Conservation (phyloP, 345 rosid species). For the Abelmoschus esculentus region DNA sequence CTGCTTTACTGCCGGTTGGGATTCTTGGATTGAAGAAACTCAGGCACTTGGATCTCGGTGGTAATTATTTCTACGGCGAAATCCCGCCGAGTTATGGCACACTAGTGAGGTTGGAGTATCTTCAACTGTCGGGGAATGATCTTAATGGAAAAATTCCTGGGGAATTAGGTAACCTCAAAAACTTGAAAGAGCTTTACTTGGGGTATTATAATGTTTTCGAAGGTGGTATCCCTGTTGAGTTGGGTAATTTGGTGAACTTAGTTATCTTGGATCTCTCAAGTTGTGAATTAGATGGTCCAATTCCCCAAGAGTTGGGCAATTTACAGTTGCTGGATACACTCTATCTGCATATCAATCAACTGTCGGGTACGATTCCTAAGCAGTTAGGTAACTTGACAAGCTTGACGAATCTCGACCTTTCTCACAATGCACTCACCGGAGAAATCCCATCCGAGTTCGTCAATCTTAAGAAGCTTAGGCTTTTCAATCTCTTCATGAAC, state of each 20-base stretch:
- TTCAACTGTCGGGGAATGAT: conserved; percentile 51
- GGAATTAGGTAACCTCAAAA: conserved; percentile 49
- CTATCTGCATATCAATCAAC: conserved; percentile 41
- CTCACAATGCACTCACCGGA: conserved; percentile 49
- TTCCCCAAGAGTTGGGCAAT: conserved; percentile 51
- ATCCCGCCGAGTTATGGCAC: conserved; percentile 44
- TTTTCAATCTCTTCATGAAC: conserved; percentile 53
- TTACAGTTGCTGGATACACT: conserved; percentile 42
- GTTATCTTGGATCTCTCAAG: conserved; percentile 47
- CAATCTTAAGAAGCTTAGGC: conserved; percentile 36
- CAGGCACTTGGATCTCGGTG: conserved; percentile 51
- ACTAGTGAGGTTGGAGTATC: conserved; percentile 29
- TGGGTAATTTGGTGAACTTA: conserved; percentile 44
- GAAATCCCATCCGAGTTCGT: conserved; percentile 45
- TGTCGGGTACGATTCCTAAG: conserved; percentile 41
- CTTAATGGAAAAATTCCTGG: conserved; percentile 44
- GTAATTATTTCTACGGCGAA: conserved; percentile 49
- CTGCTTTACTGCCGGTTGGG: conserved; percentile 40
- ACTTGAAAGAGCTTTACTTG: conserved; percentile 39
- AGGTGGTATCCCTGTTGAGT: conserved; percentile 49
- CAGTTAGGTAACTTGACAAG: conserved; percentile 49
- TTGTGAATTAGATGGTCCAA: conserved; percentile 42
- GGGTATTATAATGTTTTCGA: conserved; percentile 49
- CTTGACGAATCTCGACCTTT: conserved; percentile 49
- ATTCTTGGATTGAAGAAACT: conserved; percentile 28